Base-by-base conservation (phyloP, 73 alveolate genomes). In the Paramecium tetraurelia region DNA sequence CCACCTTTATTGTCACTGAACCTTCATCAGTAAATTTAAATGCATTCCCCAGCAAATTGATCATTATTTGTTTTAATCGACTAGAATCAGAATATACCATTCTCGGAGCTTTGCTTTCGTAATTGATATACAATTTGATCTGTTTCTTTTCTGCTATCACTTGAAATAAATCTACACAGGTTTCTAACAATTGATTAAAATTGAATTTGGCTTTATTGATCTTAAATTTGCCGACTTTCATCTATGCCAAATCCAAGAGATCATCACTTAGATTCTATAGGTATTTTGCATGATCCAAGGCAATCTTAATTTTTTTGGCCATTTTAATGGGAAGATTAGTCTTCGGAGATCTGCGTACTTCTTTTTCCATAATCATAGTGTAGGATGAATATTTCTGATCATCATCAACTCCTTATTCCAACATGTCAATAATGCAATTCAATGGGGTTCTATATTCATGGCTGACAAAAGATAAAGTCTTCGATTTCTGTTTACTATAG, bases 391-490 rank as follows among this genome's bases (percentile, higher is more conserved):
- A 21, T 72, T 40, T 41, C 12, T 69, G 12, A 18, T 89, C 63
- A 71, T 89, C 92, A 89, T 70, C 76, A 2, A 44, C n/a, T 4
- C 90, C 70, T 40, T 58, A n/a, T 71, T 89, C 92, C 4, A 89
- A 83, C 94, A 89, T 89, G 2, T 58, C 89, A 22, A 89, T 89
- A 7, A 89, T 89, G 18, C 92, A 70, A 72, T 89, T 89, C 14
- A 89, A 50, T 1, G 94, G 94, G n/a, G 89, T 89, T 71, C 94
- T 89, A 63, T 70, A 57, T 71, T 89, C 94, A 43, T 89, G 94
- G 11, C 92, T 70, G 2, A 89, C 94, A 89, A 89, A 89, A 12
- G 90, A 70, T 22, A 89, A 58, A 41, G 87, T 89, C 48, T 89
- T 71, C 0, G 94, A 89, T 70, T 89, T 89, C 38, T 89, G 48